Conservation (phyloP, 2,329 filamentous ascomycete genomes). For the Hymenoscyphus fructigenus region DNA sequence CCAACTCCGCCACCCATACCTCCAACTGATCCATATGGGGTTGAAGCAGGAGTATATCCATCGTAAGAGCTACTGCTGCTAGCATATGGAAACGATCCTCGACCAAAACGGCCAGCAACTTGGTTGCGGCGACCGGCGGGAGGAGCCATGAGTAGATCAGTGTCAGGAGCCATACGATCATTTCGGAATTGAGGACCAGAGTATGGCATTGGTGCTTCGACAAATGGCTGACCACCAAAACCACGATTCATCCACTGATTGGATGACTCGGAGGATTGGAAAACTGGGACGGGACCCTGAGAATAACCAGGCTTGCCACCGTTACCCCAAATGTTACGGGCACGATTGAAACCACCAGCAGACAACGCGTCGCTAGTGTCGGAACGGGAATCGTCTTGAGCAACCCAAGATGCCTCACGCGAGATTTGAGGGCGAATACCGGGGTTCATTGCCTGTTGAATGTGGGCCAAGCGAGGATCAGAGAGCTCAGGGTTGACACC, state of each 20-base stretch:
- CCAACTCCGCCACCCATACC: constrained; percentile 28
- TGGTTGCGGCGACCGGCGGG: constrained; percentile 29
- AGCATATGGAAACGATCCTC: constrained; percentile 34
- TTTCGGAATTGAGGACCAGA: constrained; percentile 31
- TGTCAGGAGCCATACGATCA: constrained; percentile 34
- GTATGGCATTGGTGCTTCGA: constrained; percentile 31
- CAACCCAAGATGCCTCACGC: constrained; percentile 51
- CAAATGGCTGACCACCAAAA: constrained; percentile 34
- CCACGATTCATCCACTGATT: constrained; percentile 49
- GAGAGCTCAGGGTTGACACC: constrained; percentile 29
- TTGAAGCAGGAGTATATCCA: constrained; percentile 33
- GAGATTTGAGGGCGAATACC: constrained; percentile 40
- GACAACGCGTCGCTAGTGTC: constrained; percentile 57
- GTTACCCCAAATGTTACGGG: constrained; percentile 56
- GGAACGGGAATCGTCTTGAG: constrained; percentile 53
- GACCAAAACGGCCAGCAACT: constrained; percentile 29
- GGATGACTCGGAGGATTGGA: constrained; percentile 35
- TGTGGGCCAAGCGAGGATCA: constrained; percentile 28
- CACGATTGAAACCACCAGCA: constrained; percentile 50
- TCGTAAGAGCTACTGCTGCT: constrained; percentile 38
- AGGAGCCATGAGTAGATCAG: constrained; percentile 32
- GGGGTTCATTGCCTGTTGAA: constrained; percentile 29
- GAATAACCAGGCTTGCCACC: constrained; percentile 42
- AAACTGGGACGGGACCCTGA: constrained; percentile 25
- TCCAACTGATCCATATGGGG: constrained; percentile 32